phyloP scores from a whole-genome alignment of 2,329 filamentous ascomycete species.

The Fulvia fulva region DNA sequence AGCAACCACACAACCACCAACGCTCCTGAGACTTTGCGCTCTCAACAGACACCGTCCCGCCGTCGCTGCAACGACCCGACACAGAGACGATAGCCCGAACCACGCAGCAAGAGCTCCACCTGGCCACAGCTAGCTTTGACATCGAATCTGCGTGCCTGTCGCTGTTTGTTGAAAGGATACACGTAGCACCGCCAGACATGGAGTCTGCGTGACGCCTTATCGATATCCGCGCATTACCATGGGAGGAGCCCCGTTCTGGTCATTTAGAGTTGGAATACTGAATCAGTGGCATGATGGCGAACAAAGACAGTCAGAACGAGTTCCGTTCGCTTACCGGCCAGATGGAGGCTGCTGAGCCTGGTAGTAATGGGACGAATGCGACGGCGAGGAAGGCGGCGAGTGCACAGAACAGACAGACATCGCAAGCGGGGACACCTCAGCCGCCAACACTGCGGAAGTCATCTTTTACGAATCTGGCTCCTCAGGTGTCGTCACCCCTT shows the following conservation, averaged over 20 bases:
- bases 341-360: slow-evolving; percentile 37
- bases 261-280: slow-evolving; percentile 7
- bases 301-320: slow-evolving; percentile 27
- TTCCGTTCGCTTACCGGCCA: slow-evolving; percentile 38
- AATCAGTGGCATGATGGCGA: slow-evolving; percentile 29
- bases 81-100: neutral
- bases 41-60: neutral
- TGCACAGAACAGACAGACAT: slow-evolving; percentile 7
- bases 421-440: slow-evolving; percentile 8
- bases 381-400: slow-evolving; percentile 11
- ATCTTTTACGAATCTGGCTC: slow-evolving; percentile 28
- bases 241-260: slow-evolving; percentile 10
- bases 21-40: neutral
- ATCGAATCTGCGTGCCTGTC: slow-evolving; percentile 1
- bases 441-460: slow-evolving; percentile 26
- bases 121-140: slow-evolving; percentile 2
- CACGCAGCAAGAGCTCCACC: neutral
- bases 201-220: slow-evolving; percentile 9
- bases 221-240: slow-evolving; percentile 8
- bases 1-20: neutral
- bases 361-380: slow-evolving; percentile 14
- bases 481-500: slow-evolving; percentile 31
- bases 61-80: neutral
- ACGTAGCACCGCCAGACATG: slow-evolving; percentile 8
- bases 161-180: neutral